Base-by-base conservation (phyloP, 2,329 filamentous ascomycete species). In the Fusarium sp. region DNA sequence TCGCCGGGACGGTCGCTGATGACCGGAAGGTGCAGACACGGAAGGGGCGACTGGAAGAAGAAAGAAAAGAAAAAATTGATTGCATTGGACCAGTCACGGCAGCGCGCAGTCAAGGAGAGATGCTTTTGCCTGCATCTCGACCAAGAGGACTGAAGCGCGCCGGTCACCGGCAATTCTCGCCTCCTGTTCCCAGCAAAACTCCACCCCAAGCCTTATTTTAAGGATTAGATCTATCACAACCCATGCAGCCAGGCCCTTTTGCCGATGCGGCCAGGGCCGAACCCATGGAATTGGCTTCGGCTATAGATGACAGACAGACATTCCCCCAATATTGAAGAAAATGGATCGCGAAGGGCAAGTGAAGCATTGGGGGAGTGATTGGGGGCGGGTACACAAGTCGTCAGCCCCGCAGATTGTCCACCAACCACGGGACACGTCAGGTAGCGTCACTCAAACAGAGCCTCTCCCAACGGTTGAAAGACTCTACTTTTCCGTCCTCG, bases 261-360 rank as follows among this genome's bases (percentile, higher is more conserved):
- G 59, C 57, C 58, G 61, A 60, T 64, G 58, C 33, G 56, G 37
- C 27, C 68, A 73, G 72, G 69, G 69, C 72, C 72, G 31, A 75
- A 62, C 45, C 72, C 45, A 59, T 58, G 41, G 57, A 66, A 60
- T 73, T 69, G 52, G 54, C 45, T 50, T 62, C 65, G 59, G 67
- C 57, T 67, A 45, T 56, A 48, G 52, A 62, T 45, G 43, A 14
- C 61, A 54, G 45, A 50, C 22, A 50, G 45, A 50, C 22, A 52
- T 24, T 63, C 69, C 76, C 76, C 76, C 73, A 77, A 76, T 69
- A 74, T 64, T 64, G 50, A 74, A 74, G 65, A 73, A 71, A 65
- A 71, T 58, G 61, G 67, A 52, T 31, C 57, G 48, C n/a, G 29
- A 62, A 66, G 33, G 31, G 39, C 33, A 50, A 57, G 20, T 29